Percentiles rank a stretch among this genome's conserved stretches.
phyloP scores from a whole-genome alignment of 2,329 filamentous ascomycete species.

The Davidsoniella neocaledoniae region DNA sequence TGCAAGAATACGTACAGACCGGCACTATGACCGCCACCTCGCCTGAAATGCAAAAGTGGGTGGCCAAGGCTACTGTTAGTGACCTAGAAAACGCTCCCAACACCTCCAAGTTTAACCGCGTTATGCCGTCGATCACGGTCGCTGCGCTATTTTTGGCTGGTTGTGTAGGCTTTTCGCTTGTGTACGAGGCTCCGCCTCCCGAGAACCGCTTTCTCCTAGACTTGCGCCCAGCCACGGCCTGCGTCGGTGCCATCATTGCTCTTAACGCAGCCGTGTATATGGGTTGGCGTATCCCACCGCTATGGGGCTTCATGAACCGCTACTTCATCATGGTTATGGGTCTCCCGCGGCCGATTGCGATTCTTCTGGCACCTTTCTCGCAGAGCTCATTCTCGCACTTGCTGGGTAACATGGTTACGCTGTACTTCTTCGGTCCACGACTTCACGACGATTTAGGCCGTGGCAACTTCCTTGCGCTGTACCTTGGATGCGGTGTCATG shows the following conservation, averaged over 20 bases:
- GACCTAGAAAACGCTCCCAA: conserved; percentile 34
- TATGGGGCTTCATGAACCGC: conserved; percentile 50
- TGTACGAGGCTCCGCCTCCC: conserved; percentile 24
- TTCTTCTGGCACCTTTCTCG: conserved; percentile 51
- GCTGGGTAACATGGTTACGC: conserved; percentile 43
- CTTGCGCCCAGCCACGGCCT: conserved; percentile 44
- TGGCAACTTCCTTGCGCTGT: conserved; percentile 51
- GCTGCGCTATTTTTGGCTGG: conserved; percentile 28
- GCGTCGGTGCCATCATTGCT: conserved; percentile 44
- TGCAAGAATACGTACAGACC: conserved; percentile 19
- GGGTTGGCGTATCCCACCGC: conserved; percentile 45
- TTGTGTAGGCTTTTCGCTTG: conserved; percentile 26
- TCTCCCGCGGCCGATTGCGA: conserved; percentile 42
- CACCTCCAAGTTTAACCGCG: conserved; percentile 33
- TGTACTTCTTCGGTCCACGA: conserved; percentile 49
- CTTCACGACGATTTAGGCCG: conserved; percentile 56
- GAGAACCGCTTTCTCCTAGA: conserved; percentile 39
- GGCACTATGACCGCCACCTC: conserved; percentile 24
- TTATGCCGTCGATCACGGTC: conserved; percentile 36
- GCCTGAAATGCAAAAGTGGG: conserved; percentile 25
- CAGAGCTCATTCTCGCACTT: conserved; percentile 49
- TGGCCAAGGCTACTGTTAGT: conserved; percentile 28
- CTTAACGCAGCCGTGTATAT: conserved; percentile 39
- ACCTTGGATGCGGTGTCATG: conserved; percentile 39
- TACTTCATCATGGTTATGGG: conserved; percentile 50